Evolutionary conservation across 495 filamentous ascomycete genomes (phyloP).

Genomic region (Glonium stellatum): DNA sequence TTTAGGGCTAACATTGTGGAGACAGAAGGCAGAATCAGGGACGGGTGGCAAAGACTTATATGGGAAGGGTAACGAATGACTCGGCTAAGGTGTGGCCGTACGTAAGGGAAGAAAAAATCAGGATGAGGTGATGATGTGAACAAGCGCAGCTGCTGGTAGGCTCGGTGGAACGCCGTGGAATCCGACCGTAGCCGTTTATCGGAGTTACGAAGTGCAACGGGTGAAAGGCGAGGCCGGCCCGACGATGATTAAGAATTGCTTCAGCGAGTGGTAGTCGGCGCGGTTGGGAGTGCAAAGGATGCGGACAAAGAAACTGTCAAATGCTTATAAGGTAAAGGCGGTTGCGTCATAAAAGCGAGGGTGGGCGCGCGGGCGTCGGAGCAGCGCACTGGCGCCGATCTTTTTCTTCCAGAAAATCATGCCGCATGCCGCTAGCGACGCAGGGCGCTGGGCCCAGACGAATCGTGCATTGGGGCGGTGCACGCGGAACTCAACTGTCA

Average conservation of each 20-base stretch:
- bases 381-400: neutral
- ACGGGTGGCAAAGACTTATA: conserved; percentile 28
- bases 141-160: neutral
- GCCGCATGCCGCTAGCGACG: neutral
- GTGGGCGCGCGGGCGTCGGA: neutral
- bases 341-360: conserved; percentile 3
- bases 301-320: conserved; percentile 4
- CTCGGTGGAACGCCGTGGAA: conserved; percentile 22
- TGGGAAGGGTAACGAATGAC: conserved; percentile 12
- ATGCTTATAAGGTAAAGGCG: neutral
- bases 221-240: neutral
- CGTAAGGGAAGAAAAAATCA: conserved; percentile 1
- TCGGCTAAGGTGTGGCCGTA: conserved; percentile 13
- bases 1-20: conserved; percentile 25
- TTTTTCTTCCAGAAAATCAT: neutral
- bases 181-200: conserved; percentile 2
- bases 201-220: conserved; percentile 5
- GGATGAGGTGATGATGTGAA: conserved; percentile 26
- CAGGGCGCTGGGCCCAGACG: neutral
- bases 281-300: neutral
- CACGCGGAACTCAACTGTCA: neutral
- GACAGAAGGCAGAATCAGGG: conserved; percentile 13
- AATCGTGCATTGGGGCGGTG: neutral
- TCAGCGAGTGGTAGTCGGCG: neutral
- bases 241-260: conserved; percentile 4